Conservation (phyloP, 768 basidiomycete species). For the Mycena rosella region DNA sequence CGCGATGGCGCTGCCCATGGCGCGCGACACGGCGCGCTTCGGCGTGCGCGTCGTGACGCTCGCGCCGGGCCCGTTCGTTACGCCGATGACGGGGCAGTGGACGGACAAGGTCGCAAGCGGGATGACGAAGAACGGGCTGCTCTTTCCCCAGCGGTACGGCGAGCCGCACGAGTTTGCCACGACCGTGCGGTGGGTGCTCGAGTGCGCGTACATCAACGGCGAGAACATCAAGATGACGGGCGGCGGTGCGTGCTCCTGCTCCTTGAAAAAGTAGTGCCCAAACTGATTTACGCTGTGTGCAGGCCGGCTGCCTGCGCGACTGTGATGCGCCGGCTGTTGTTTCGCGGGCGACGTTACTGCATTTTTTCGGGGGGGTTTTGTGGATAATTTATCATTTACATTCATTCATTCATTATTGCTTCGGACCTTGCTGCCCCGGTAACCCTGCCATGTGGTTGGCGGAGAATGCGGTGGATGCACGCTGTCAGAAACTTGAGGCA, state of each 20-base stretch:
- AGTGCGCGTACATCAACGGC: slow-evolving; percentile 52
- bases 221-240: slow-evolving; percentile 41
- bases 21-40: slow-evolving; percentile 52
- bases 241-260: slow-evolving; percentile 14
- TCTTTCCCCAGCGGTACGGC: slow-evolving; percentile 54
- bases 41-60: slow-evolving; percentile 54
- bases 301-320: slow-evolving; percentile 35
- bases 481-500: no score
- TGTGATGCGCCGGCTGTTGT: slow-evolving; percentile 16
- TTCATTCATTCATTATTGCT: not conserved
- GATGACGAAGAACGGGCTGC: slow-evolving; percentile 39
- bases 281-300: not conserved
- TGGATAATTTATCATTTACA: slow-evolving; percentile 20
- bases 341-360: no score
- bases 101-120: slow-evolving; percentile 16
- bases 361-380: not conserved
- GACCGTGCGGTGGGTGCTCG: slow-evolving; percentile 47
- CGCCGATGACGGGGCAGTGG: slow-evolving; percentile 47
- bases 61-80: slow-evolving; percentile 53
- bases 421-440: no score
- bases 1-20: slow-evolving; percentile 55
- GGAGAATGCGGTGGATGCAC: no score
- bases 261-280: not conserved
- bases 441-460: no score
- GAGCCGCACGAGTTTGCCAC: slow-evolving; percentile 47